Conservation (phyloP, 1,284 basidiomycete genomes). For the Papiliotrema fonsecae region DNA sequence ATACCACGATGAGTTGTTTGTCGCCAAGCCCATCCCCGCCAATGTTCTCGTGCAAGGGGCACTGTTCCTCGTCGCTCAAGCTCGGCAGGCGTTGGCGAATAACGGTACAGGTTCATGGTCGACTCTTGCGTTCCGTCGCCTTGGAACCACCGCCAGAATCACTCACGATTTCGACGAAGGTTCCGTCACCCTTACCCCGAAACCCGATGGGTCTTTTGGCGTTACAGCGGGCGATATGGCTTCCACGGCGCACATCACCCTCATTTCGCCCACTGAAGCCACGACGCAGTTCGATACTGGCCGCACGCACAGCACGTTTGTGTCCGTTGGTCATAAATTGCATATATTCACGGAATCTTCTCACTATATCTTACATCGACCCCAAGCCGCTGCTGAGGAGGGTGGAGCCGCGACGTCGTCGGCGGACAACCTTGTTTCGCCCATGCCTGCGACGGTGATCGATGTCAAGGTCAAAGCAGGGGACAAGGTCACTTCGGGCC, state of each 20-base stretch:
- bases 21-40: conserved; percentile 56
- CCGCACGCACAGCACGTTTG: conserved; percentile 25
- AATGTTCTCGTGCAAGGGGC: conserved; percentile 71
- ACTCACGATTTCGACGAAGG: conserved; percentile 30
- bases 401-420: conserved; percentile 6
- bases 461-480: conserved; percentile 74
- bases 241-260: conserved; percentile 7
- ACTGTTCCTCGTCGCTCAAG: conserved; percentile 66
- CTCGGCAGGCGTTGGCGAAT: conserved; percentile 40
- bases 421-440: conserved; percentile 49
- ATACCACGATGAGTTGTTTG: conserved; percentile 72
- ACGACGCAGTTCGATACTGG: conserved; percentile 20
- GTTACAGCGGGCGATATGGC: conserved; percentile 16
- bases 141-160: conserved; percentile 52
- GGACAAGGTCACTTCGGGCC: conserved; percentile 71
- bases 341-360: conserved; percentile 34
- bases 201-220: conserved; percentile 13
- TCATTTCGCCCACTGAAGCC: conserved; percentile 24
- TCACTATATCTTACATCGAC: conserved; percentile 23
- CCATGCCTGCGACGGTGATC: conserved; percentile 86
- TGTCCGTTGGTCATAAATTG: conserved; percentile 32
- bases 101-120: conserved; percentile 54
- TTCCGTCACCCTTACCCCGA: conserved; percentile 16
- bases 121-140: conserved; percentile 63
- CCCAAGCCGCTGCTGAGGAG: conserved; percentile 15